Evolutionary conservation across 2,329 filamentous ascomycete genomes (phyloP).

Genomic region (Aspergillus ochraceus): DNA sequence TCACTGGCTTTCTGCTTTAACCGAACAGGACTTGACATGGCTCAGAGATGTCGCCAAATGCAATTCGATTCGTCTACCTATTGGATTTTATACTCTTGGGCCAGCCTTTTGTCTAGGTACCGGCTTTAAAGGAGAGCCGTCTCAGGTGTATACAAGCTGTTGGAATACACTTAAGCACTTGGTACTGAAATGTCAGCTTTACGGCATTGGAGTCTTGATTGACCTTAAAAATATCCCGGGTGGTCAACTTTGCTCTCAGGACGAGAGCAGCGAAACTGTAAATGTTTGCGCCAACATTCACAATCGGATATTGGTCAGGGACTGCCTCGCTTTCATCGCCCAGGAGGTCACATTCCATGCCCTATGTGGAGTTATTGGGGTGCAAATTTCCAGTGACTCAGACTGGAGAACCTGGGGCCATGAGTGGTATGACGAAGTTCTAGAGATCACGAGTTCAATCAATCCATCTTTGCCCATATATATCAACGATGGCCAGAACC

Average conservation of each 20-base stretch:
- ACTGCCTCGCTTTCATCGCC: conserved; percentile 53
- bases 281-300: conserved; percentile 54
- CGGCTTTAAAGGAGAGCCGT: conserved; percentile 49
- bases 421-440: conserved; percentile 58
- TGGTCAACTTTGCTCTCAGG: conserved; percentile 30
- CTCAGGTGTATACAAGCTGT: conserved; percentile 53
- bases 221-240: conserved; percentile 61
- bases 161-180: conserved; percentile 54
- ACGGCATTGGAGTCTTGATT: conserved; percentile 57
- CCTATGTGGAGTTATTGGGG: conserved; percentile 51
- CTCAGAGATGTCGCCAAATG: conserved; percentile 53
- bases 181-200: conserved; percentile 44
- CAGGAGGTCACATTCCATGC: conserved; percentile 42
- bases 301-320: conserved; percentile 49
- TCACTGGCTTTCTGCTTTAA: conserved; percentile 54
- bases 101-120: conserved; percentile 52
- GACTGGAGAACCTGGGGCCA: conserved; percentile 51
- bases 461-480: conserved; percentile 56
- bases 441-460: conserved; percentile 48
- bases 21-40: conserved; percentile 55
- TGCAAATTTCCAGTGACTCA: conserved; percentile 62
- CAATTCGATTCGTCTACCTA: conserved; percentile 60
- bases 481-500: conserved; percentile 60
- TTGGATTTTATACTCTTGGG: conserved; percentile 61
- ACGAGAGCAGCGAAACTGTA: conserved; percentile 27